These are phyloP conservation scores for Diplodia intermedia DNA, from an alignment of 2,329 filamentous ascomycete genomes.

Conservation along the genomic window DNA sequence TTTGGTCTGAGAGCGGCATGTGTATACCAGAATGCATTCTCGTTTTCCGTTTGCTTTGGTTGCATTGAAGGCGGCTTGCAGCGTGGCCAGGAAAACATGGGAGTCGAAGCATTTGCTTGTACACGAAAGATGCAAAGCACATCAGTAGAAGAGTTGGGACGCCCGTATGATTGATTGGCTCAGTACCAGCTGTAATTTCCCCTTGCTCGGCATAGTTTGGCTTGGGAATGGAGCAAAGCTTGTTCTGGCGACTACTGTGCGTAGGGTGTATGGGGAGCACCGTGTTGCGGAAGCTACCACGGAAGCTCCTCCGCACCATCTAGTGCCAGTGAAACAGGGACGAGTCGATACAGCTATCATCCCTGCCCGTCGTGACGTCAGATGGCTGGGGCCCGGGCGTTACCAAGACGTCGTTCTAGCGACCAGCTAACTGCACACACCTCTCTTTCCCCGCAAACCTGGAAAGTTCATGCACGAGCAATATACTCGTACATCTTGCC, in stretches of 20 bases:
- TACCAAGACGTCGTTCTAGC: background rate
- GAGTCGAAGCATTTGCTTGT: too few species aligned
- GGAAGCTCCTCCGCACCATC: background rate
- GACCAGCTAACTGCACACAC: background rate
- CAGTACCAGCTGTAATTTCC: too few species aligned
- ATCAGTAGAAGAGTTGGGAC: too few species aligned
- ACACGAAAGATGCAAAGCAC: too few species aligned
- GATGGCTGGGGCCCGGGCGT: background rate
- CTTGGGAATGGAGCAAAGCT: too few species aligned
- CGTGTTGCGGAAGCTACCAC: background rate
- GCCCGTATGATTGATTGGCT: too few species aligned
- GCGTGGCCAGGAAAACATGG: too few species aligned
- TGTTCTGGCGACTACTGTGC: background rate
- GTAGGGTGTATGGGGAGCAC: background rate
- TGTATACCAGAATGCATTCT: constrained; percentile 31
- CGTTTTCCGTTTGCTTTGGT: background rate
- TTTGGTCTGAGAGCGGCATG: constrained; percentile 9
- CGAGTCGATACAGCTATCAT: constrained; percentile 2
- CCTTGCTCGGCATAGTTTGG: too few species aligned
- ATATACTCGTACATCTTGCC: background rate
- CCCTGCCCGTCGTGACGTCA: constrained; percentile 17
- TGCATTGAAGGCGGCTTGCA: too few species aligned
- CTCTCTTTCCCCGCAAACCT: background rate
- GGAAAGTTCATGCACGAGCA: background rate
- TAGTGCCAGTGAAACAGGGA: background rate